Evolutionary conservation across 2,329 filamentous ascomycete species (phyloP).

Genomic region (Microsporum ferrugineum): DNA sequence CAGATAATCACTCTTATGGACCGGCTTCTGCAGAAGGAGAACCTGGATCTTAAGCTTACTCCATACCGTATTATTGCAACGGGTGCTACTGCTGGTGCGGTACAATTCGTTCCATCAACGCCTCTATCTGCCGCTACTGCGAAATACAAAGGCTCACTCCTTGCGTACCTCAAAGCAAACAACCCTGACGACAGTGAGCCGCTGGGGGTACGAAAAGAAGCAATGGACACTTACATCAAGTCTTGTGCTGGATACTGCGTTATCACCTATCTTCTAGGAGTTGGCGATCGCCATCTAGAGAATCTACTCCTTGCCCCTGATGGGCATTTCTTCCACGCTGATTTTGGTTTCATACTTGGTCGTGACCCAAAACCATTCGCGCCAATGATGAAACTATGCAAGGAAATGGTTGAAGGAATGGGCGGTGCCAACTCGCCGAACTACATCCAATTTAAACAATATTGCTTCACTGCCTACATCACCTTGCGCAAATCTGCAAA

Average conservation of each 20-base stretch:
- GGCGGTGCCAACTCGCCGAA: conserved; percentile 70
- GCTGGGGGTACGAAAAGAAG: conserved; percentile 78
- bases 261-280: conserved; percentile 93
- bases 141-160: conserved; percentile 66
- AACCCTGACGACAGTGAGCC: conserved; percentile 76
- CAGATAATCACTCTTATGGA: conserved; percentile 98
- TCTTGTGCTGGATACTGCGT: conserved; percentile 97
- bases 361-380: conserved; percentile 96
- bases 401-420: conserved; percentile 99
- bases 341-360: conserved; percentile 96
- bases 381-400: conserved; percentile 90
- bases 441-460: conserved; percentile 83
- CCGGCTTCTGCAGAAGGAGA: conserved; percentile 85
- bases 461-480: conserved; percentile 89
- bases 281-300: conserved; percentile 90
- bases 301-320: conserved; percentile 85
- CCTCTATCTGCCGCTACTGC: conserved; percentile 70
- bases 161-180: conserved; percentile 76
- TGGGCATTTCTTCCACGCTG: conserved; percentile 93
- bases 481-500: conserved; percentile 82
- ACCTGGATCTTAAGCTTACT: conserved; percentile 85
- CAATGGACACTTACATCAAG: conserved; percentile 88
- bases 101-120: conserved; percentile 84
- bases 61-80: conserved; percentile 96
- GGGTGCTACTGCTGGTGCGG: conserved; percentile 74